Percentiles rank a stretch among this genome's conserved stretches.
Conservation (phyloP, 208 protist genomes). For the Trypanosoma rangeli region DNA sequence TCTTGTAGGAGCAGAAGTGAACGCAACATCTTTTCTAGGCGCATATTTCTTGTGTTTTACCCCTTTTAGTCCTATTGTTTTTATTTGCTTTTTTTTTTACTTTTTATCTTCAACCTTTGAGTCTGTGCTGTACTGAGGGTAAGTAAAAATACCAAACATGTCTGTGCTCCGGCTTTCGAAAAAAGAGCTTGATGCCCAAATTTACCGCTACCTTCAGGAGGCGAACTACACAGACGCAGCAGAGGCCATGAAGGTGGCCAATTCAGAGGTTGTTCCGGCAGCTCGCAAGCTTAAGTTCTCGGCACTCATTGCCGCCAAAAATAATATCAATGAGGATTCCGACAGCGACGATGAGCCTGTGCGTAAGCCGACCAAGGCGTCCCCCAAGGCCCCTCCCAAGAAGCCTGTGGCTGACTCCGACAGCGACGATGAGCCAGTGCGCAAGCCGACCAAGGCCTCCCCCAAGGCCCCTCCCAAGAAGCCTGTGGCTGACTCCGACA, state of each 20-base stretch:
- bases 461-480: slow-evolving; percentile 54
- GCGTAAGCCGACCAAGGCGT: slow-evolving; percentile 40
- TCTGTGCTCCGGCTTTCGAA: slow-evolving; percentile 60
- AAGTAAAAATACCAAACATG: slow-evolving; percentile 19
- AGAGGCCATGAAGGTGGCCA: slow-evolving; percentile 67
- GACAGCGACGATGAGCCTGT: slow-evolving; percentile 59
- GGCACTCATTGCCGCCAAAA: slow-evolving; percentile 40
- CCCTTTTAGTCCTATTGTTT: not conserved
- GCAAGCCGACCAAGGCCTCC: slow-evolving; percentile 66
- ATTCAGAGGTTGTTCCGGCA: slow-evolving; percentile 49
- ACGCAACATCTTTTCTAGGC: not conserved
- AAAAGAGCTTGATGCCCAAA: slow-evolving; percentile 83
- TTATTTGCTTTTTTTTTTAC: slow-evolving; percentile 6
- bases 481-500: slow-evolving; percentile 38
- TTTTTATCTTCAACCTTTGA: slow-evolving; percentile 7
- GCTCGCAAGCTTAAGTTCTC: slow-evolving; percentile 60
- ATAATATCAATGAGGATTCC: slow-evolving; percentile 30
- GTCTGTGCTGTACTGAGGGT: not conserved
- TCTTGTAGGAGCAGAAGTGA: not conserved
- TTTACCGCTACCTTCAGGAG: slow-evolving; percentile 82
- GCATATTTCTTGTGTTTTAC: not conserved
- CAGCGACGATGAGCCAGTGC: slow-evolving; percentile 60
- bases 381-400: slow-evolving; percentile 38
- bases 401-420: slow-evolving; percentile 34
- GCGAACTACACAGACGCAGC: slow-evolving; percentile 65